Conservation (phyloP, 2,329 filamentous ascomycete species). For the Aureobasidium lini region DNA sequence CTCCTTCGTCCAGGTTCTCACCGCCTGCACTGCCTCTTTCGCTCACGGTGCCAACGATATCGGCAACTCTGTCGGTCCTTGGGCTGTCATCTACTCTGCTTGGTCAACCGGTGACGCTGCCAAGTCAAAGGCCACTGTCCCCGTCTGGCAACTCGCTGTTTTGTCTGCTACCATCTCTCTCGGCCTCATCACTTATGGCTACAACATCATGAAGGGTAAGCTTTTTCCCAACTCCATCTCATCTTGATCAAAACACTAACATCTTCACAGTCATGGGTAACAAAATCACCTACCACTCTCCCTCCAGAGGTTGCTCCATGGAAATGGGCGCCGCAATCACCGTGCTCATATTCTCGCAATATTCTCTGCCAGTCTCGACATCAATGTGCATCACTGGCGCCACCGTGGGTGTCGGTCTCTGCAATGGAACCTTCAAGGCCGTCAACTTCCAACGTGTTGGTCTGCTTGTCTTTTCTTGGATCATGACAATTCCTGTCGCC, state of each 20-base stretch:
- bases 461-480: conserved; percentile 54
- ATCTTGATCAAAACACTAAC: background rate
- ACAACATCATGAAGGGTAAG: conserved; percentile 52
- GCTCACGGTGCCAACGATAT: conserved; percentile 64
- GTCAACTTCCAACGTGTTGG: conserved; percentile 58
- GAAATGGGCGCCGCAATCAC: conserved; percentile 56
- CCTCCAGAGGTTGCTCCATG: conserved; percentile 52
- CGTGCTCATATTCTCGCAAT: conserved; percentile 56
- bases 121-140: conserved; percentile 56
- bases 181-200: conserved; percentile 56
- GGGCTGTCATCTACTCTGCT: conserved; percentile 55
- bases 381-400: conserved; percentile 59
- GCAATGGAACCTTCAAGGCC: conserved; percentile 50
- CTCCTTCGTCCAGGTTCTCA: conserved; percentile 35
- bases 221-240: background rate
- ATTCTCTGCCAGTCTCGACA: conserved; percentile 56
- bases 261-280: conserved; percentile 42
- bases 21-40: conserved; percentile 65
- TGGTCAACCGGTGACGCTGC: conserved; percentile 45
- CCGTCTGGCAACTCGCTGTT: conserved; percentile 70
- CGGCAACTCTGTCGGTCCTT: conserved; percentile 56
- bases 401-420: conserved; percentile 56
- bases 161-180: conserved; percentile 48
- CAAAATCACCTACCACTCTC: conserved; percentile 53
- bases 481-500: conserved; percentile 52